Evolutionary conservation across 1,284 basidiomycete genomes (phyloP).

Genomic region (Tetrapyrgos nigripes): DNA sequence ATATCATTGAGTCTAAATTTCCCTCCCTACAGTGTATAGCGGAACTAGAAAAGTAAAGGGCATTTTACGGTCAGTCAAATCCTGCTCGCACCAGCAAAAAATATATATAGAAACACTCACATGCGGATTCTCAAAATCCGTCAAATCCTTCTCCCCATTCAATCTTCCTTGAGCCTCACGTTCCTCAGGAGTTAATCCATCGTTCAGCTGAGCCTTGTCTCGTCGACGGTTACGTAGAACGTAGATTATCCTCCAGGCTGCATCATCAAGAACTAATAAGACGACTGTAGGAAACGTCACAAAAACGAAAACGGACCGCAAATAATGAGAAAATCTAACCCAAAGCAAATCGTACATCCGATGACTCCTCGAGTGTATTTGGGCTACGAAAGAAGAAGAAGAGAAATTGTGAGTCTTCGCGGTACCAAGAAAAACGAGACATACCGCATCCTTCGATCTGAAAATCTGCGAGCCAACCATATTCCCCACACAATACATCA

Average conservation of each 20-base stretch:
- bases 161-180: slow-evolving; percentile 6
- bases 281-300: too few species aligned
- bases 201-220: too few species aligned
- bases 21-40: background rate
- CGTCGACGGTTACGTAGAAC: slow-evolving; percentile 19
- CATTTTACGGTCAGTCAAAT: background rate
- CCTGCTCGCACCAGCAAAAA: background rate
- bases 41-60: background rate
- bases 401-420: background rate
- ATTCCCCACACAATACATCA: slow-evolving; percentile 25
- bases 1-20: too few species aligned
- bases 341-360: slow-evolving; percentile 17
- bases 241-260: slow-evolving; percentile 16
- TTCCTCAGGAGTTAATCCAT: slow-evolving; percentile 9
- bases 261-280: too few species aligned
- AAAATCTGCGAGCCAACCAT: slow-evolving; percentile 22
- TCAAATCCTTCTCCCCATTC: slow-evolving; percentile 9
- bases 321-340: slow-evolving; percentile 15
- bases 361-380: slow-evolving; percentile 13
- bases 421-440: background rate
- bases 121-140: slow-evolving; percentile 7
- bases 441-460: slow-evolving; percentile 17
- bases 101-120: background rate
- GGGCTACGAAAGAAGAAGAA: too few species aligned
- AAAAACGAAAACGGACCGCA: too few species aligned